phyloP scores from a whole-genome alignment of 2,329 filamentous ascomycete genomes.

The Fusarium virguliforme region DNA sequence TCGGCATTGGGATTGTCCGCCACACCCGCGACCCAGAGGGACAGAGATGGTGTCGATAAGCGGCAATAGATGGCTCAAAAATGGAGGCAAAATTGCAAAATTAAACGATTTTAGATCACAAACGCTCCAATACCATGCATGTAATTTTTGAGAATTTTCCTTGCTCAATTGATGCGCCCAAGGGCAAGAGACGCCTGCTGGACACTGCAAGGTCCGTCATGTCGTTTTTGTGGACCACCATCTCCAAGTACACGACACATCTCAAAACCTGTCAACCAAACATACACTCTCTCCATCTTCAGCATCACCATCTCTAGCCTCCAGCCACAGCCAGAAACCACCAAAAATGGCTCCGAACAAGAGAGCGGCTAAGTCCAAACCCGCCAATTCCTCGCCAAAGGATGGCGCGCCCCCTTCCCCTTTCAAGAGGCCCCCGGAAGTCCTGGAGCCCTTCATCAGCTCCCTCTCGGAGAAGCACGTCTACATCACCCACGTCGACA shows the following conservation, averaged over 20 bases:
- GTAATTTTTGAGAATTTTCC: neutral
- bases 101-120: neutral
- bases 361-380: slow-evolving; percentile 54
- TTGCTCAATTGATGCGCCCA: neutral
- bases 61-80: neutral
- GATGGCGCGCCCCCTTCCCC: slow-evolving; percentile 69
- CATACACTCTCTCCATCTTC: slow-evolving; percentile 21
- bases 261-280: slow-evolving; percentile 23
- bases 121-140: neutral
- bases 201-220: slow-evolving; percentile 10
- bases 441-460: slow-evolving; percentile 76
- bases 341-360: slow-evolving; percentile 56
- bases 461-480: slow-evolving; percentile 78
- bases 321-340: neutral
- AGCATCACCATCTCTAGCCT: slow-evolving; percentile 14
- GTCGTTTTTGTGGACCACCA: slow-evolving; percentile 41
- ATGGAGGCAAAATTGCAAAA: slow-evolving; percentile 13
- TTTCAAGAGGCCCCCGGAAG: slow-evolving; percentile 77
- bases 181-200: slow-evolving; percentile 4
- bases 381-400: slow-evolving; percentile 46
- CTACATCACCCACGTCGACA: slow-evolving; percentile 90
- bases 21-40: slow-evolving; percentile 21
- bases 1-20: slow-evolving; percentile 48
- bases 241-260: slow-evolving; percentile 42
- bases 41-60: slow-evolving; percentile 5